Evolutionary conservation across 306 rosid genomes (phyloP), one percentile per base, ranked within the genome.

Genomic region (Gynostemma pentaphyllum): DNA sequence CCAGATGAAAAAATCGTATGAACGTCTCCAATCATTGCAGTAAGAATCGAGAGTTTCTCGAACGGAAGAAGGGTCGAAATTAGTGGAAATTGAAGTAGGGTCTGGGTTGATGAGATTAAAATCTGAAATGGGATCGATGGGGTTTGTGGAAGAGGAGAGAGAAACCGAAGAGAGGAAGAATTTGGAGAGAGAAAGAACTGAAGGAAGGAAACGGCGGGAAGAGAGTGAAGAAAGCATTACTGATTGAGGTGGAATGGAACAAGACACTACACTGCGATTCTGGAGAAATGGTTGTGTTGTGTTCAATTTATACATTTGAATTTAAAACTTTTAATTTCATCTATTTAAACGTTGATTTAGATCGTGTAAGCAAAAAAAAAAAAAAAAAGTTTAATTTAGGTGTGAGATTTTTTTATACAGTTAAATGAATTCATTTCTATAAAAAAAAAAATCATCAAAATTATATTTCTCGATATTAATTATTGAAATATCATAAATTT

Each of bases 1-100:
- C 92, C 92, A 91, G 60, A 64, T 78, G 88, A 91, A 91, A 78
- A 91, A 91, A 4, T 88, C 95, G n/a, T 79, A 36, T 6, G 98
- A 96, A 7, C 78, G 80, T 46, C 72, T 81, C 95, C 95, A 91
- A 64, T 91, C 96, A 26, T 91, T 88, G 85, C 80, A 76, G 76
- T 77, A 82, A 11, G 90, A 77, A 14, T 75, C 14, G 0, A 88
- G 88, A 12, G 95, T 82, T 41, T 78, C 82, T 0, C 71, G 75
- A 7, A 85, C 85, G 1, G 89, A 70, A 51, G 69, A 7, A 47
- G 74, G 70, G 39, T 84, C 83, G 19, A 76, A 26, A 0, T 29
- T 59, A 48, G 41, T 11, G 41, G 66, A 24, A 11, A 21, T 59
- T 12, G 77, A 9, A 51, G 28, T 68, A 9, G 42, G 26, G 4